Conservation (phyloP, 352 stramenopile species). For the Phytopythium aichiense region DNA sequence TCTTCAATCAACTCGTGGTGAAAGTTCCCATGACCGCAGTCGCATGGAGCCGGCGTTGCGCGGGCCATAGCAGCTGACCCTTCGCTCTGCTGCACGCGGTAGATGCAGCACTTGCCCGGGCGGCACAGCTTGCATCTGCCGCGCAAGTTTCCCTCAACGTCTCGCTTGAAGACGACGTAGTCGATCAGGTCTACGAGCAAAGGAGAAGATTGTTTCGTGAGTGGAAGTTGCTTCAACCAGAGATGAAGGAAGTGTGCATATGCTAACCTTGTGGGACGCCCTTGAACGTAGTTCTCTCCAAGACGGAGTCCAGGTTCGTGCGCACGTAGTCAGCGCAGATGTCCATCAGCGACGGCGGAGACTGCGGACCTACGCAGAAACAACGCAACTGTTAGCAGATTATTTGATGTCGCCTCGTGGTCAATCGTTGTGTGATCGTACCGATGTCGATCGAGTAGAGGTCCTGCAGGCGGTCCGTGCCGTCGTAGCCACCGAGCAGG, state of each 20-base stretch:
- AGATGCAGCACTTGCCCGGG: constrained; percentile 64
- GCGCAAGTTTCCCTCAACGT: constrained; percentile 54
- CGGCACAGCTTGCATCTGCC: constrained; percentile 75
- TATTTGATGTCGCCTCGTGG: not conserved
- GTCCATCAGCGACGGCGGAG: constrained; percentile 62
- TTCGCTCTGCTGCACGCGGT: constrained; percentile 42
- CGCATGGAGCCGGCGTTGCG: constrained; percentile 36
- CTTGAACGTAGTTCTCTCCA: constrained; percentile 70
- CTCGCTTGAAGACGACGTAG: constrained; percentile 75
- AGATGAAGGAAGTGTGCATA: not conserved
- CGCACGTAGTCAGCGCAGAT: constrained; percentile 71
- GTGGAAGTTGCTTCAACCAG: not conserved
- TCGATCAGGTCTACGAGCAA: constrained; percentile 58
- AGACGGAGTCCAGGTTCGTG: constrained; percentile 55
- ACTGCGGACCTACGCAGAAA: constrained; percentile 34
- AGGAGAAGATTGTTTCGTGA: not conserved
- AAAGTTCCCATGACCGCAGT: constrained; percentile 71
- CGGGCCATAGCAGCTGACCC: constrained; percentile 14
- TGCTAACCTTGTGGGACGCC: constrained; percentile 53
- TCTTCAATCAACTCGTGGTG: constrained; percentile 77
- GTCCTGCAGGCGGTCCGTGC: constrained; percentile 78
- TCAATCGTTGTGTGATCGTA: not conserved
- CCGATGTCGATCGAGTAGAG: constrained; percentile 83
- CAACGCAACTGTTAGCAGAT: not conserved
- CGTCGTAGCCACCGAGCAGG: constrained; percentile 82